Evolutionary conservation across 202 grass and related monocot genomes (phyloP).

Genomic region (Elaeis oleifera): DNA sequence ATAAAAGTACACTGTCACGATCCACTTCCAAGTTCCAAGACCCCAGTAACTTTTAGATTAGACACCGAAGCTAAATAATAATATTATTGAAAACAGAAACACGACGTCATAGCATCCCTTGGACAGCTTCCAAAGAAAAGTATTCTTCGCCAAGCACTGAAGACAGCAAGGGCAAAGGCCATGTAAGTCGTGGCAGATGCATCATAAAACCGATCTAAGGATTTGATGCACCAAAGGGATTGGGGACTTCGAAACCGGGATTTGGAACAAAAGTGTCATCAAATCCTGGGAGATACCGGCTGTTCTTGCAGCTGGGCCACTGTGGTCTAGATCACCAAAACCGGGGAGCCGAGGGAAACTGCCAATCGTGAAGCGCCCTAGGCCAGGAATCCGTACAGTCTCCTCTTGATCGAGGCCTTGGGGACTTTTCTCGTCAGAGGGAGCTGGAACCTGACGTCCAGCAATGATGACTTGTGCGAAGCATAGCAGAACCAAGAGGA

Average conservation of each 20-base stretch:
- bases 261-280: slow-evolving; percentile 14
- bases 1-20: no score
- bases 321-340: not conserved
- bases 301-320: not conserved
- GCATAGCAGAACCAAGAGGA: no score
- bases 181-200: no score
- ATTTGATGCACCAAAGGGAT: not conserved
- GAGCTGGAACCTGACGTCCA: not conserved
- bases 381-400: not conserved
- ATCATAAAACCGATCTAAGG: no score
- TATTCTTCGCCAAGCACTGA: no score
- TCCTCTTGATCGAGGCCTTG: not conserved
- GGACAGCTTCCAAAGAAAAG: no score
- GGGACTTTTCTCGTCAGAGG: not conserved
- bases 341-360: not conserved
- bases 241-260: slow-evolving; percentile 6
- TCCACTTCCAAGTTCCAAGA: no score
- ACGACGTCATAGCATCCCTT: no score
- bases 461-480: not conserved
- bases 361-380: not conserved
- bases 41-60: no score
- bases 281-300: not conserved
- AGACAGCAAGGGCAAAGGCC: no score
- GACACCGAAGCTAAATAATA: no score
- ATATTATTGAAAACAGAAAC: no score